These are phyloP conservation scores for Malbranchea zuffiana DNA, from an alignment of 2,329 filamentous ascomycete species.

Conservation along the genomic window DNA sequence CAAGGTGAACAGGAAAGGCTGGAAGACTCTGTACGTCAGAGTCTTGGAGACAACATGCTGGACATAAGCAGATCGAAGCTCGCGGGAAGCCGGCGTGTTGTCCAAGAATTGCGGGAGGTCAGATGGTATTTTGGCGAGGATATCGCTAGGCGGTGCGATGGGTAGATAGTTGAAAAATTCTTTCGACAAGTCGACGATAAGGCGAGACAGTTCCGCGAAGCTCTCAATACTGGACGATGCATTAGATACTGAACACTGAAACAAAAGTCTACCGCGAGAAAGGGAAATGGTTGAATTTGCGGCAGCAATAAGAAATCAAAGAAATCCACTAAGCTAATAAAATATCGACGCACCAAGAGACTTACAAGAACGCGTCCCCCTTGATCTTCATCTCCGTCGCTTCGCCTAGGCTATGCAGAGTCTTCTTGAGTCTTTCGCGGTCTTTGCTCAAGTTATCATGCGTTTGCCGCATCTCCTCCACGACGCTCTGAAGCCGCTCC, in stretches of 20 bases:
- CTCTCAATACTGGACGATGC: slow-evolving; percentile 39
- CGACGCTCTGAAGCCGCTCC: slow-evolving; percentile 35
- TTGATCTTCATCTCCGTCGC: slow-evolving; percentile 42
- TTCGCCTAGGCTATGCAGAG: slow-evolving; percentile 41
- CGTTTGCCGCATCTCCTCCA: slow-evolving; percentile 35
- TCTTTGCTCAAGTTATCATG: slow-evolving; percentile 43
- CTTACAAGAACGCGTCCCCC: slow-evolving; percentile 42
- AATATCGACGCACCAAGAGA: slow-evolving; percentile 20
- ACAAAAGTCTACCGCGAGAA: background rate
- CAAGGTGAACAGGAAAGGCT: slow-evolving; percentile 48
- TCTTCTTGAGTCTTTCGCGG: slow-evolving; percentile 40
- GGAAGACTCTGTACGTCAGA: slow-evolving; percentile 47
- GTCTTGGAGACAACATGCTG: slow-evolving; percentile 47
- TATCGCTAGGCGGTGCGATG: slow-evolving; percentile 40
- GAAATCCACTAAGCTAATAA: slow-evolving; percentile 3
- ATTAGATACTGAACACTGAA: too few species aligned
- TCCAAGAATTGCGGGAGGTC: slow-evolving; percentile 45
- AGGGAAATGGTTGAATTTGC: slow-evolving; percentile 10
- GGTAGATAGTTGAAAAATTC: slow-evolving; percentile 44
- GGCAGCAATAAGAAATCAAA: slow-evolving; percentile 8
- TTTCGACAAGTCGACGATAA: slow-evolving; percentile 42
- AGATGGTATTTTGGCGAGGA: slow-evolving; percentile 42
- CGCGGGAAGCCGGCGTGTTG: slow-evolving; percentile 41
- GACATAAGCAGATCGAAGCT: slow-evolving; percentile 44
- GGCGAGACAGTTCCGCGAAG: slow-evolving; percentile 41